These are phyloP conservation scores for Fraxinus paxiana DNA, from an alignment of 305 asterid genomes.

Conservation along the genomic window DNA sequence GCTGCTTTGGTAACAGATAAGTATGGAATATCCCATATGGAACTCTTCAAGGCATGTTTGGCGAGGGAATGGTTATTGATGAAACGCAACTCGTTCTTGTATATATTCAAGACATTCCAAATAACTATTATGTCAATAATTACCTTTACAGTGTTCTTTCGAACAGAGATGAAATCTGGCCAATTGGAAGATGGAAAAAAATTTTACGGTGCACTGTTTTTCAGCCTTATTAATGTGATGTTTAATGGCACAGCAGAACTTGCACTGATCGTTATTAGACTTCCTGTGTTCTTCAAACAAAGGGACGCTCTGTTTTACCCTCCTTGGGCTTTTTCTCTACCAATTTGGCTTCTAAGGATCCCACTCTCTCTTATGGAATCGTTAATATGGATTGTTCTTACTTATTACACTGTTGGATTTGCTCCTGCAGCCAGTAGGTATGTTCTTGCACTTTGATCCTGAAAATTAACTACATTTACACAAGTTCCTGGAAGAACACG, in stretches of 20 bases:
- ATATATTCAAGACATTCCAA: conserved; percentile 79
- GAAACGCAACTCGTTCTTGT: conserved; percentile 73
- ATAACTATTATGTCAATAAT: conserved; percentile 76
- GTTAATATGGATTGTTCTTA: conserved; percentile 69
- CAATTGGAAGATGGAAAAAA: conserved; percentile 59
- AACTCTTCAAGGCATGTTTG: conserved; percentile 68
- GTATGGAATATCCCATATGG: conserved; percentile 78
- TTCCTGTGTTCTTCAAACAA: conserved; percentile 88
- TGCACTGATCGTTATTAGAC: conserved; percentile 63
- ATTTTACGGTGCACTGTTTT: conserved; percentile 76
- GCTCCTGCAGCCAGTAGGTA: conserved; percentile 83
- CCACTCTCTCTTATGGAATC: conserved; percentile 82
- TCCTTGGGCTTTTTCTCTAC: conserved; percentile 89
- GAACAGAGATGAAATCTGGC: conserved; percentile 79
- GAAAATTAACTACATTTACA: neutral
- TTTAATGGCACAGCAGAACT: conserved; percentile 88
- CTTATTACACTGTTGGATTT: conserved; percentile 86
- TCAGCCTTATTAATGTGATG: conserved; percentile 76
- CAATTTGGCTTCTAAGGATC: conserved; percentile 74
- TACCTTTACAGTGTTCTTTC: conserved; percentile 75
- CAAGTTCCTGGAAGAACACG: neutral
- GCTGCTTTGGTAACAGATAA: conserved; percentile 83
- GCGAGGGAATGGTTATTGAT: conserved; percentile 86
- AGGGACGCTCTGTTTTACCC: conserved; percentile 79
- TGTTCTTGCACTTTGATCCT: conserved; percentile 19